A percentile compares a stretch with the other conserved stretches of the same genome.
These are phyloP conservation scores for Elsinoe perseae DNA, from an alignment of 2,329 filamentous ascomycete genomes.

Conservation along the genomic window DNA sequence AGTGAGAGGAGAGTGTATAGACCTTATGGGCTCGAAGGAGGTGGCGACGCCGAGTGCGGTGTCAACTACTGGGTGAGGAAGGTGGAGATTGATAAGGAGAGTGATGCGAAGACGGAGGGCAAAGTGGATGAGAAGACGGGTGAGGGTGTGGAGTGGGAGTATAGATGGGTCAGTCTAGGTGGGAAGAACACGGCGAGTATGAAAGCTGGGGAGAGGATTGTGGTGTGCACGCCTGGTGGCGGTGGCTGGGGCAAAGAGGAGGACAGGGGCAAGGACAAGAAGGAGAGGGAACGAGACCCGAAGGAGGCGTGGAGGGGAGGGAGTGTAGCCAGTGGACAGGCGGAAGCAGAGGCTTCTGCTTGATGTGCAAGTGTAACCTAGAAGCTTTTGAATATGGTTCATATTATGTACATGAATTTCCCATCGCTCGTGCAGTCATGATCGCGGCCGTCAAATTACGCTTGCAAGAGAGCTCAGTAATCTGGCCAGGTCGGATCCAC, in stretches of 20 bases:
- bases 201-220: constrained; percentile 68
- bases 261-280: constrained; percentile 40
- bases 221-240: constrained; percentile 69
- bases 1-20: constrained; percentile 67
- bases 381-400: background rate
- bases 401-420: constrained; percentile 12
- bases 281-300: constrained; percentile 45
- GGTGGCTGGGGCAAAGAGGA: constrained; percentile 65
- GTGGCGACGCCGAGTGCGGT: constrained; percentile 68
- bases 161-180: constrained; percentile 62
- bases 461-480: constrained; percentile 36
- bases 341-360: constrained; percentile 42
- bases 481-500: constrained; percentile 56
- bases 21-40: constrained; percentile 78
- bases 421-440: constrained; percentile 1
- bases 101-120: constrained; percentile 23
- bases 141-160: constrained; percentile 23
- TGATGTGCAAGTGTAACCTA: constrained; percentile 17
- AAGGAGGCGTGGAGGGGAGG: constrained; percentile 53
- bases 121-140: constrained; percentile 18
- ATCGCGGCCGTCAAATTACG: background rate
- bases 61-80: constrained; percentile 81
- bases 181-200: constrained; percentile 74
- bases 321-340: constrained; percentile 49
- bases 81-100: constrained; percentile 39